Evolutionary conservation across 306 rosid genomes (phyloP).

Genomic region (Citrullus amarus): DNA sequence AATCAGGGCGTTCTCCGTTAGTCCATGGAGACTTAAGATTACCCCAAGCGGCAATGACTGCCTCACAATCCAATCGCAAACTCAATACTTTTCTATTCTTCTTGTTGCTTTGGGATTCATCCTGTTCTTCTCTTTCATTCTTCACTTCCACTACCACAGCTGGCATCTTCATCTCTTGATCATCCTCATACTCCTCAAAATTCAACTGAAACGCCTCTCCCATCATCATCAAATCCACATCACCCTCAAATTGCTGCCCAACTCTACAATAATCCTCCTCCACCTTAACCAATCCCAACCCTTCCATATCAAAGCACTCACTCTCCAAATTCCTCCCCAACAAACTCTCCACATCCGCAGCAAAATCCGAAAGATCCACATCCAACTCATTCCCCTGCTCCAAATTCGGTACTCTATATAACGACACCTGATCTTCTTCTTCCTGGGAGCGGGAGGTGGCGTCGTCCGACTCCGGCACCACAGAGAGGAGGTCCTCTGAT

Average conservation of each 20-base stretch:
- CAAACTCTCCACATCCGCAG: constrained; percentile 80
- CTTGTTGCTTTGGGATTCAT: background rate
- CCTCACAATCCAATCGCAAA: constrained; percentile 63
- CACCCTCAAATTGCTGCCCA: constrained; percentile 5
- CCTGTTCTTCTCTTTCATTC: background rate
- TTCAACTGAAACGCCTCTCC: constrained; percentile 41
- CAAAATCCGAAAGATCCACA: constrained; percentile 55
- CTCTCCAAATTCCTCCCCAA: constrained; percentile 59
- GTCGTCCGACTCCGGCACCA: constrained; percentile 58
- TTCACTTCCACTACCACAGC: background rate
- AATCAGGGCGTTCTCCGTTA: constrained; percentile 41
- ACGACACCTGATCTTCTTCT: constrained; percentile 20
- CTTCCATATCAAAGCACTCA: constrained; percentile 71
- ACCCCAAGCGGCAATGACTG: constrained; percentile 61
- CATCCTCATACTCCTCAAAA: no score
- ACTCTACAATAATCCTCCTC: constrained; percentile 21
- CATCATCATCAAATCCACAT: constrained; percentile 28
- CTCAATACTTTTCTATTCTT: constrained; percentile 24
- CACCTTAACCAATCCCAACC: constrained; percentile 36
- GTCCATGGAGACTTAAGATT: constrained; percentile 66
- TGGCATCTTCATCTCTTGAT: background rate
- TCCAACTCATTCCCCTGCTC: no score
- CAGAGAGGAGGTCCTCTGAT: background rate
- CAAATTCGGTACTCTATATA: background rate
- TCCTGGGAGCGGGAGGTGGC: constrained; percentile 23